Percentiles rank a stretch among this genome's conserved stretches.
These are phyloP conservation scores for Gamsiella multidivaricata DNA, from an alignment of 192 early-diverging fungal genomes.

Conservation along the genomic window DNA sequence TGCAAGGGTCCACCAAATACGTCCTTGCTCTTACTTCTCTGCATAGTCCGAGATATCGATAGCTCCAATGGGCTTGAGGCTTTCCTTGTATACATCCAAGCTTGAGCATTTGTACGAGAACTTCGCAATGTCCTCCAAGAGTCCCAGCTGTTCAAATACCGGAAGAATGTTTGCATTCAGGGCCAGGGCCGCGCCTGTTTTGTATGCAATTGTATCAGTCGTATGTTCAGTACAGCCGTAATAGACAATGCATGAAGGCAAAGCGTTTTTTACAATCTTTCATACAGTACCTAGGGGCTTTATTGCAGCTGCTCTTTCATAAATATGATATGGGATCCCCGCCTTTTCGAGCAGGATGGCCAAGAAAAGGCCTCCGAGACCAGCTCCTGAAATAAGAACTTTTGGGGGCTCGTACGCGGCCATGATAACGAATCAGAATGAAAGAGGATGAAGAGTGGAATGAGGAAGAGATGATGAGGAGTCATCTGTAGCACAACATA, in stretches of 20 bases:
- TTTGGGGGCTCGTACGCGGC: too few species aligned
- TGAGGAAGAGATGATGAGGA: too few species aligned
- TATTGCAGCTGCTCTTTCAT: not conserved
- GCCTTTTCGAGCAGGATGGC: slow-evolving; percentile 4
- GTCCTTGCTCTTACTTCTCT: slow-evolving; percentile 3
- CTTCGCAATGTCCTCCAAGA: not conserved
- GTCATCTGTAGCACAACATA: too few species aligned
- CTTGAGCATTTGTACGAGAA: not conserved
- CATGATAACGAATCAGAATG: too few species aligned
- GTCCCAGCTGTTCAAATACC: not conserved
- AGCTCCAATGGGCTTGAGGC: not conserved
- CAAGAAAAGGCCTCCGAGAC: not conserved
- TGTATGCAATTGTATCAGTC: not conserved
- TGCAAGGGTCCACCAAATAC: too few species aligned
- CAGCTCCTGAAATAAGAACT: slow-evolving; percentile 5
- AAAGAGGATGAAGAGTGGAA: too few species aligned
- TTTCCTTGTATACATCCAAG: slow-evolving; percentile 1
- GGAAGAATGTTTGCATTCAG: not conserved
- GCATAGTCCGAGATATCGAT: not conserved
- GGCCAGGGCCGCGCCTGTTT: not conserved
- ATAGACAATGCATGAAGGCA: not conserved
- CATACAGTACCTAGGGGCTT: not conserved
- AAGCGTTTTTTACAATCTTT: not conserved
- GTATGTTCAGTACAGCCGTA: not conserved
- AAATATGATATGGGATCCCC: slow-evolving; percentile 1